Conservation (phyloP, 257 asterid species). For the Jacaranda mimosifolia region DNA sequence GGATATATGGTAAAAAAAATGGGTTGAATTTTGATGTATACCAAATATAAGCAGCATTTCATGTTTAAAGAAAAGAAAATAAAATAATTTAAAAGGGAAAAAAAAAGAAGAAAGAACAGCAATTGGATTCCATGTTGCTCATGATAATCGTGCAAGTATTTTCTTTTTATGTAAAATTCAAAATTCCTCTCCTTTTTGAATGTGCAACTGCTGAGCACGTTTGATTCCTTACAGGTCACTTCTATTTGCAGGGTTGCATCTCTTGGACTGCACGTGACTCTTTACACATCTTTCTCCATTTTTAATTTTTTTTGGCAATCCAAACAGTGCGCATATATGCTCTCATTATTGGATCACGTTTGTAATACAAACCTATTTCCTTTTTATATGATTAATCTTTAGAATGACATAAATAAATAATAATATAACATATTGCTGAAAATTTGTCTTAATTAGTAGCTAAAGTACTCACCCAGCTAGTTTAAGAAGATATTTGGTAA, state of each 20-base stretch:
- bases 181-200: constrained; percentile 9
- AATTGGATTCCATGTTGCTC: no score
- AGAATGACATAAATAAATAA: neutral
- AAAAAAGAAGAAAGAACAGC: no score
- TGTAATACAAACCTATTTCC: neutral
- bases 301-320: constrained; percentile 45
- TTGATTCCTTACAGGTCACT: constrained; percentile 53
- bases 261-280: constrained; percentile 62
- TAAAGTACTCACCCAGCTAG: neutral
- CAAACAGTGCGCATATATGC: constrained; percentile 53
- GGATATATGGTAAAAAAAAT: no score
- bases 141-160: no score
- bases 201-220: constrained; percentile 41
- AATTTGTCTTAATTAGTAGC: neutral
- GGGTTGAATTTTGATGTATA: no score
- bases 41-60: no score
- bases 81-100: no score
- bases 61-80: no score
- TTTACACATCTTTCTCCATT: constrained; percentile 32
- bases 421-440: neutral
- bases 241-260: constrained; percentile 47
- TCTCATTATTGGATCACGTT: constrained; percentile 43
- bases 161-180: no score
- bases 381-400: neutral
- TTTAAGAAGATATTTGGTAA: no score